Base-by-base conservation (phyloP, 257 asterid genomes). In the Capsicum chinense region DNA sequence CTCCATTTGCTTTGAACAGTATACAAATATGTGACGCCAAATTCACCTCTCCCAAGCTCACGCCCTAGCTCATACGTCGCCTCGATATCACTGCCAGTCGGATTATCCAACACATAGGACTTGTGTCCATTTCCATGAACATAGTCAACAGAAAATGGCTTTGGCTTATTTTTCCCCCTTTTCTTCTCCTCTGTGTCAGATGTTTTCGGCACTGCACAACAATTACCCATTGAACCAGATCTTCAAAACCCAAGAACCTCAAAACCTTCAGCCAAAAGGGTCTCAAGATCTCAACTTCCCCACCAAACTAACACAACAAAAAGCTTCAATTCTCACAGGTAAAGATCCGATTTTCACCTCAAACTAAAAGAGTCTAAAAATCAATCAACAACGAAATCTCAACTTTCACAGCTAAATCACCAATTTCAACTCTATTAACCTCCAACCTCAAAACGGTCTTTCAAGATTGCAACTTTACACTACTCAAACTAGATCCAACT, bases 31-130 rank as follows among this genome's bases (percentile, higher is more conserved):
- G 92, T 90, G 33, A 90, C 83, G 58, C 91, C 92, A 52, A 90
- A 90, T 85, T 90, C 92, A 9, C 92, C 92, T 3, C 92, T 83
- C 4, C 92, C 91, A 4, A 90, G 91, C 88, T 90, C 92, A 54
- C 85, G 87, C 42, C 92, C 92, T 3, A 90, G 73, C 64, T 80
- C 90, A 68, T 90, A 88, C 5, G 76, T 76, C 76, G 85, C 79
- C 87, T 80, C 91, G 58, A 90, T 88, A 62, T 90, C 89, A 42
- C 83, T 74, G 14, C 92, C 92, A 19, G 92, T 90, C 1, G 92
- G 91, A 68, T 85, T 85, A 2, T 83, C 92, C 63, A 90, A 80
- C 42, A 90, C 91, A 73, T 82, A 78, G 4, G 88, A 87, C 86
- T 86, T 88, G 71, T 76, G 54, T 83, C 90, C 92, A 82, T 88